Evolutionary conservation across 176 grass and related monocot genomes (phyloP).

Genomic region (Puya raimondii): DNA sequence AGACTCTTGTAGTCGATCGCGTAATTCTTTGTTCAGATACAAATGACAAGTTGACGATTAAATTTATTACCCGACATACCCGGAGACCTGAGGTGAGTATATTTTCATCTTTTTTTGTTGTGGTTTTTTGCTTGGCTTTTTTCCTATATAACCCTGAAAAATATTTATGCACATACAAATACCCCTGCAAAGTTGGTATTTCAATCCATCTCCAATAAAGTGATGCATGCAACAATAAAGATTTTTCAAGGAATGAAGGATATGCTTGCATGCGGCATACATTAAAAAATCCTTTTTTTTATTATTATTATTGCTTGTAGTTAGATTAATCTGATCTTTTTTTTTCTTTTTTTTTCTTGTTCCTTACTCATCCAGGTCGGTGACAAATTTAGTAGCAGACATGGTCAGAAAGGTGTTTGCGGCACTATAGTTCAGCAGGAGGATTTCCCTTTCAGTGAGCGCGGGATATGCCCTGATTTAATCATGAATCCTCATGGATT

Average conservation of each 20-base stretch:
- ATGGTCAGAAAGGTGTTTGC: slow-evolving; percentile 98
- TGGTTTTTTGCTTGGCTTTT: neutral
- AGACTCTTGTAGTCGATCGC: slow-evolving; percentile 83
- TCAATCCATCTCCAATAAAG: neutral
- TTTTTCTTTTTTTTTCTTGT: slow-evolving; percentile 8
- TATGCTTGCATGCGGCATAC: too few species aligned
- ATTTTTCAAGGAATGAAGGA: too few species aligned
- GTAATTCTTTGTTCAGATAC: slow-evolving; percentile 83
- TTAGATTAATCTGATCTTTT: neutral
- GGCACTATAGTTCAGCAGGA: slow-evolving; percentile 96
- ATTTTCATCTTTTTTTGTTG: neutral
- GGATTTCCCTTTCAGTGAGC: slow-evolving; percentile 91
- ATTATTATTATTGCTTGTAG: slow-evolving; percentile 7
- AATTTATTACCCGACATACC: slow-evolving; percentile 85
- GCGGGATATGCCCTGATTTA: slow-evolving; percentile 94
- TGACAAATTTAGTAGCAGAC: slow-evolving; percentile 99
- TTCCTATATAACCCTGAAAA: neutral
- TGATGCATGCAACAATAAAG: too few species aligned
- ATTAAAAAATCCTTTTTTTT: neutral
- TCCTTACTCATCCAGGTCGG: slow-evolving; percentile 52
- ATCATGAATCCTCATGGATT: slow-evolving; percentile 99
- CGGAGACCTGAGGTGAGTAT: slow-evolving; percentile 74
- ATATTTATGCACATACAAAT: too few species aligned
- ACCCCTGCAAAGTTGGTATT: neutral
- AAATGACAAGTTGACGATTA: slow-evolving; percentile 76